phyloP scores from a whole-genome alignment of 371 early-diverging fungal genomes.

The Nosema muscidifuracis region DNA sequence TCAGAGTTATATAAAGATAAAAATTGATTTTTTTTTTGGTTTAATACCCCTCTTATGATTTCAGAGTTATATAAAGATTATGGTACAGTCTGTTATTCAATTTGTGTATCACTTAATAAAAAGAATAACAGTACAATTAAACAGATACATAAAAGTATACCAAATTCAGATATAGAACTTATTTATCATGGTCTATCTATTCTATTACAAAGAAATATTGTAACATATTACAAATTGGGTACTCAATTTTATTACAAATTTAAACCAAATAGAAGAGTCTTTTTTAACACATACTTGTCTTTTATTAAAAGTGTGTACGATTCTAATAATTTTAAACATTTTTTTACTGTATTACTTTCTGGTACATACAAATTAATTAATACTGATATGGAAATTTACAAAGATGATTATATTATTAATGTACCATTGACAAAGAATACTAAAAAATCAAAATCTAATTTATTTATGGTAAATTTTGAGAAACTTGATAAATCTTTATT shows the following conservation, averaged over 20 bases:
- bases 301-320: constrained; percentile 15
- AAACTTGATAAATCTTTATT: constrained; percentile 19
- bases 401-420: neutral
- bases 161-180: neutral
- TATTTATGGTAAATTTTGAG: constrained; percentile 40
- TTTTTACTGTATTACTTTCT: constrained; percentile 24
- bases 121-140: constrained; percentile 27
- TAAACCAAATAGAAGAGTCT: constrained; percentile 18
- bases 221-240: constrained; percentile 39
- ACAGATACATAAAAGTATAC: neutral
- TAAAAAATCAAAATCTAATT: neutral
- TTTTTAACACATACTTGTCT: constrained; percentile 24
- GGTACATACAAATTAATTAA: constrained; percentile 13
- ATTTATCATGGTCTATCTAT: constrained; percentile 32
- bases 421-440: neutral
- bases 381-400: constrained; percentile 9
- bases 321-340: neutral
- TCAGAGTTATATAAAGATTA: constrained; percentile 36
- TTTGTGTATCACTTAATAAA: constrained; percentile 26
- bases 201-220: constrained; percentile 43
- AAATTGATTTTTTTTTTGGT: too few relatives aligned
- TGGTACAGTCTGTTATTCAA: constrained; percentile 35
- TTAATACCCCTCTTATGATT: too few relatives aligned
- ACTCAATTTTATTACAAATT: constrained; percentile 20
- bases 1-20: constrained; percentile 21